Conservation (phyloP, 202 grass and related monocot genomes). For the Carex arenaria region DNA sequence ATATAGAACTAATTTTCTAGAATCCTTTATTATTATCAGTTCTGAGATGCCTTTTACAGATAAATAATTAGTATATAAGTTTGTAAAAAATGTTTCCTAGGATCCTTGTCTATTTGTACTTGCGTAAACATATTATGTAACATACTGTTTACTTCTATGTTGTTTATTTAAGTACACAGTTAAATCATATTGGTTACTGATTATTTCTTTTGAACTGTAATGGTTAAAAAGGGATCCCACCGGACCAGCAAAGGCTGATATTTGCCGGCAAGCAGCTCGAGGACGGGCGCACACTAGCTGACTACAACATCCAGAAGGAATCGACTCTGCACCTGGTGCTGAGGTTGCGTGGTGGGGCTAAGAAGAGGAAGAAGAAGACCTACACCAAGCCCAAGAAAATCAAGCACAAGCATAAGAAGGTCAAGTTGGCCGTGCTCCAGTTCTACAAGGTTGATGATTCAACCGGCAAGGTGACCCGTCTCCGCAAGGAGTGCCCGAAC, state of each 20-base stretch:
- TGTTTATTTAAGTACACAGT: background rate
- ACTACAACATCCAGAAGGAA: slow-evolving; percentile 99
- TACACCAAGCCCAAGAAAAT: slow-evolving; percentile 99
- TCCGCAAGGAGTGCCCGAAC: slow-evolving; percentile 96
- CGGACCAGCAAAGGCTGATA: slow-evolving; percentile 94
- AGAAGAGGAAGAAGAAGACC: slow-evolving; percentile 99
- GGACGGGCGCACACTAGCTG: slow-evolving; percentile 84
- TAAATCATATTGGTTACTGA: background rate
- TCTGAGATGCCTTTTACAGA: background rate
- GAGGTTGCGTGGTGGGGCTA: slow-evolving; percentile 76
- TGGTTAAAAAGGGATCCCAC: slow-evolving; percentile 66
- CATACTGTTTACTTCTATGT: background rate
- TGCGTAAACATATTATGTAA: background rate
- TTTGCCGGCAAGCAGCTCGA: slow-evolving; percentile 96
- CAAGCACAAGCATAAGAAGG: slow-evolving; percentile 99
- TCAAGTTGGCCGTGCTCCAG: slow-evolving; percentile 93
- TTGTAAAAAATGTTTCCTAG: background rate
- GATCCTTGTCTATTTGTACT: background rate
- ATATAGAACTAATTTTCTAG: background rate
- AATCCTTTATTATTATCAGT: background rate
- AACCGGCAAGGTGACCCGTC: slow-evolving; percentile 84
- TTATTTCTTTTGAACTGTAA: background rate
- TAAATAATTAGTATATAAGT: background rate
- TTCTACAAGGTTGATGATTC: slow-evolving; percentile 96
- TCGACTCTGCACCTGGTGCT: slow-evolving; percentile 90